phyloP scores from a whole-genome alignment of 371 early-diverging fungal genomes.

The Mortierella sp. region DNA sequence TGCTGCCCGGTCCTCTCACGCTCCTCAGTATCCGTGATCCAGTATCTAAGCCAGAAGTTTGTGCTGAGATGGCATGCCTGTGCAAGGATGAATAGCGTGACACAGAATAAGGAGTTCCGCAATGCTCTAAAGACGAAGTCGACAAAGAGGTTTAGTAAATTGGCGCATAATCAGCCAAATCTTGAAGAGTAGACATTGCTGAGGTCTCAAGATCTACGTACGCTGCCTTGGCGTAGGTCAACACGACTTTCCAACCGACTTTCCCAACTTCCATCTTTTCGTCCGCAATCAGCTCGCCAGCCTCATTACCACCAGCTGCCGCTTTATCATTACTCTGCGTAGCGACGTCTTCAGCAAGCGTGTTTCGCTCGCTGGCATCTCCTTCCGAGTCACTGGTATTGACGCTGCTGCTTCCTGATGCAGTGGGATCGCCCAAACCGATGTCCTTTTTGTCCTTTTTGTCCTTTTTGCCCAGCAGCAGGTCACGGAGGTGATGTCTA shows the following conservation, averaged over 20 bases:
- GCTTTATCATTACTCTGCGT: constrained; percentile 11
- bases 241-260: constrained; percentile 74
- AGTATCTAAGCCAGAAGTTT: constrained; percentile 78
- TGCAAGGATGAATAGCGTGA: constrained; percentile 39
- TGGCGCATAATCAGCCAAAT: background rate
- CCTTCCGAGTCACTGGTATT: constrained; percentile 5
- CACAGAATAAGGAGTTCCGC: constrained; percentile 18
- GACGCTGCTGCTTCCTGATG: constrained; percentile 11
- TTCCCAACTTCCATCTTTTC: constrained; percentile 67
- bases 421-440: background rate
- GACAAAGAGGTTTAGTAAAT: constrained; percentile 28
- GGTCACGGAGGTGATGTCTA: constrained; percentile 22
- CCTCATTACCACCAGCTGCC: background rate
- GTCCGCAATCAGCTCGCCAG: constrained; percentile 47
- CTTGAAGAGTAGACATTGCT: no score
- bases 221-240: constrained; percentile 68
- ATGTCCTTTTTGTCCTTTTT: no score
- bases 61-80: constrained; percentile 67
- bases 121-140: constrained; percentile 56
- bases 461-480: constrained; percentile 11
- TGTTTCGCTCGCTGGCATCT: constrained; percentile 13
- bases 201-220: constrained; percentile 10
- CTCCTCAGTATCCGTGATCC: constrained; percentile 55
- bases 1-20: constrained; percentile 3
- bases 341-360: constrained; percentile 52